These are phyloP conservation scores for Chaetomium cochliodes DNA, from an alignment of 495 filamentous ascomycete species.

Conservation along the genomic window DNA sequence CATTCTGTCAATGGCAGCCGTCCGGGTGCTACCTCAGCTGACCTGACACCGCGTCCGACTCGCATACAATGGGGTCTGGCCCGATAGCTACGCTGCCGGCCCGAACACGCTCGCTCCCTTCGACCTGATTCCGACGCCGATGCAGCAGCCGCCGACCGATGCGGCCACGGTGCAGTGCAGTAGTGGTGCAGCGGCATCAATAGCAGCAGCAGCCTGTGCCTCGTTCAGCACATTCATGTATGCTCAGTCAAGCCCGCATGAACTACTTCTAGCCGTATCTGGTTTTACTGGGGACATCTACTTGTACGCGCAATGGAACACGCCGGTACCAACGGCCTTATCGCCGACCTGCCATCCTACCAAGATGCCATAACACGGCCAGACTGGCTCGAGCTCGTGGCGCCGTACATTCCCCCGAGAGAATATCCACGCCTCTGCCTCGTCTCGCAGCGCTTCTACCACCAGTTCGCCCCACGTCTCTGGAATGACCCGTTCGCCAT, in stretches of 20 bases:
- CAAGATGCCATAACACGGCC: slow-evolving; percentile 37
- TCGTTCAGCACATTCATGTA: no score
- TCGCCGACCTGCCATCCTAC: slow-evolving; percentile 40
- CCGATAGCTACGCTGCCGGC: neutral
- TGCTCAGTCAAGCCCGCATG: neutral
- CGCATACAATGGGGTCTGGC: neutral
- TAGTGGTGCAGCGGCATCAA: no score
- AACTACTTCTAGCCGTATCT: neutral
- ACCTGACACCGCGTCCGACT: neutral
- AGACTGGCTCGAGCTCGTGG: slow-evolving; percentile 49
- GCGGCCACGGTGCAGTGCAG: neutral
- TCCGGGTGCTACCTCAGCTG: neutral
- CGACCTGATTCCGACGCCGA: neutral
- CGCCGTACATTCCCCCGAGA: slow-evolving; percentile 34
- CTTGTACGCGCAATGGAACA: slow-evolving; percentile 5
- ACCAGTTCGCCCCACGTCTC: slow-evolving; percentile 45
- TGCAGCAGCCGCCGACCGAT: slow-evolving; percentile 3
- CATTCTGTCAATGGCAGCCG: neutral
- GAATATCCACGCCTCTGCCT: slow-evolving; percentile 44
- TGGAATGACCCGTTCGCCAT: slow-evolving; percentile 48
- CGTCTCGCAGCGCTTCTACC: slow-evolving; percentile 44
- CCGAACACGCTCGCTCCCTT: neutral
- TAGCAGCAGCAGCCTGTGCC: no score
- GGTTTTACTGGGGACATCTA: neutral
- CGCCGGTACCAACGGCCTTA: slow-evolving; percentile 27